A percentile compares a stretch with the other conserved stretches of the same genome.
Conservation (phyloP, 2,329 filamentous ascomycete species). For the Ophiosphaerella herpotricha region DNA sequence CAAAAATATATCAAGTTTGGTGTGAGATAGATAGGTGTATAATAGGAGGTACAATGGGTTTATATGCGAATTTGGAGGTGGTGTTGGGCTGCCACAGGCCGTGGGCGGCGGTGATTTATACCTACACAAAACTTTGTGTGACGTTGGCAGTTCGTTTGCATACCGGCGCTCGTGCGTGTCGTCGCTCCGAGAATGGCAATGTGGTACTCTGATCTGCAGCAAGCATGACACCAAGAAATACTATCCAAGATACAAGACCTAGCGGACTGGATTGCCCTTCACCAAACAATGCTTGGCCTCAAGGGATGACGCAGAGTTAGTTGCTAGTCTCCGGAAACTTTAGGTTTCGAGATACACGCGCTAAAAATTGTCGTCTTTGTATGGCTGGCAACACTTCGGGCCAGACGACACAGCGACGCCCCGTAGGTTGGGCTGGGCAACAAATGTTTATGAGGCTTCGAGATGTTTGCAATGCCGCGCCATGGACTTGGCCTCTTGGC, state of each 20-base stretch:
- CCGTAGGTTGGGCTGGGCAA: not conserved
- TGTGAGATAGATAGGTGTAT: not conserved
- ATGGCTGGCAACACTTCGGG: constrained; percentile 1
- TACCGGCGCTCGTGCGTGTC: constrained; percentile 3
- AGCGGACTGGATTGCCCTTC: constrained; percentile 8
- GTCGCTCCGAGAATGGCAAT: constrained; percentile 7
- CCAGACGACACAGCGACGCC: constrained; percentile 2
- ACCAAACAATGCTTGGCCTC: constrained; percentile 1
- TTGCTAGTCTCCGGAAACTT: constrained; percentile 5
- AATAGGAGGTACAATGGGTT: too few relatives aligned
- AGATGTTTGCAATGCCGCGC: constrained; percentile 10
- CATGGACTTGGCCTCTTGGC: constrained; percentile 25
- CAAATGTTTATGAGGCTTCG: constrained; percentile 6
- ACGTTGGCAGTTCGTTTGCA: constrained; percentile 1
- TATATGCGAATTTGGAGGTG: not conserved
- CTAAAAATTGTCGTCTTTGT: constrained; percentile 1
- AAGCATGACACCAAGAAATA: constrained; percentile 1
- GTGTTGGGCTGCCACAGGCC: not conserved
- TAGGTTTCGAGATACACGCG: not conserved
- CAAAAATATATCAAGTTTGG: not conserved
- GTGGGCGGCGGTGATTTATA: constrained; percentile 1
- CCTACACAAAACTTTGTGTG: constrained; percentile 4
- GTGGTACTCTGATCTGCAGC: constrained; percentile 8
- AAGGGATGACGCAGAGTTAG: constrained; percentile 8
- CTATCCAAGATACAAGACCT: constrained; percentile 9